A percentile compares a stretch with the other conserved stretches of the same genome.
Conservation (phyloP, 306 rosid genomes). For the Begonia masoniana region DNA sequence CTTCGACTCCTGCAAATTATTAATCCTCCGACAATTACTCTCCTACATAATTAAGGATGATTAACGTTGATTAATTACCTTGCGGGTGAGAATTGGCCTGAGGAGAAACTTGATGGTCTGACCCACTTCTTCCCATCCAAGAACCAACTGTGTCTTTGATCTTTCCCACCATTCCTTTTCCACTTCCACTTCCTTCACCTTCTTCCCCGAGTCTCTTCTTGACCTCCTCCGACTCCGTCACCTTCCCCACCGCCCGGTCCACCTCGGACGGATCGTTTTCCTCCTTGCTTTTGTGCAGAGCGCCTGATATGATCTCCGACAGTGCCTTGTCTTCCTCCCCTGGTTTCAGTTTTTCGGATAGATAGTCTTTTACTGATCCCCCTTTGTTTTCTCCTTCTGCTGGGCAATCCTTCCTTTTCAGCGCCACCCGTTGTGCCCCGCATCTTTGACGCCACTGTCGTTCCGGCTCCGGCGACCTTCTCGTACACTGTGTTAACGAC, state of each 20-base stretch:
- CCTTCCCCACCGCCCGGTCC: conserved; percentile 20
- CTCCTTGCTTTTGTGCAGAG: conserved; percentile 7
- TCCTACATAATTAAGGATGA: no score
- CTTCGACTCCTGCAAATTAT: conserved; percentile 10
- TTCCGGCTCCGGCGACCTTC: conserved; percentile 1
- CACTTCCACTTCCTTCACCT: conserved; percentile 1
- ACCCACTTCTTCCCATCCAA: conserved; percentile 22
- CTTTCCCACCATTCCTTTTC: conserved; percentile 23
- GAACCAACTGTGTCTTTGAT: conserved; percentile 38
- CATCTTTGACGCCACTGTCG: conserved; percentile 7
- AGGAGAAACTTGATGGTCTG: conserved; percentile 6
- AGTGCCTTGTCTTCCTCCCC: conserved; percentile 52
- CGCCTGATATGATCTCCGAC: conserved; percentile 28
- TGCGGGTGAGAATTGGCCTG: conserved; percentile 3
- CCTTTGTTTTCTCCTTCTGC: conserved; percentile 22
- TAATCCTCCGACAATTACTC: no score
- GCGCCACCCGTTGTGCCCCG: conserved; percentile 6
- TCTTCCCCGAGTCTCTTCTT: conserved; percentile 15
- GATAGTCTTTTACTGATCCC: conserved; percentile 27
- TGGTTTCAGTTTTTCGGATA: conserved; percentile 43
- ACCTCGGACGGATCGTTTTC: background rate
- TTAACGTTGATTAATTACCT: conserved; percentile 17
- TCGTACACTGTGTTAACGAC: conserved; percentile 25
- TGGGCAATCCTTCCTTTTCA: background rate
- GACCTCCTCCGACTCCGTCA: conserved; percentile 24